Percentiles rank a stretch among this genome's conserved stretches.
Evolutionary conservation across 768 basidiomycete species (phyloP).

Genomic region (Mycena venus): DNA sequence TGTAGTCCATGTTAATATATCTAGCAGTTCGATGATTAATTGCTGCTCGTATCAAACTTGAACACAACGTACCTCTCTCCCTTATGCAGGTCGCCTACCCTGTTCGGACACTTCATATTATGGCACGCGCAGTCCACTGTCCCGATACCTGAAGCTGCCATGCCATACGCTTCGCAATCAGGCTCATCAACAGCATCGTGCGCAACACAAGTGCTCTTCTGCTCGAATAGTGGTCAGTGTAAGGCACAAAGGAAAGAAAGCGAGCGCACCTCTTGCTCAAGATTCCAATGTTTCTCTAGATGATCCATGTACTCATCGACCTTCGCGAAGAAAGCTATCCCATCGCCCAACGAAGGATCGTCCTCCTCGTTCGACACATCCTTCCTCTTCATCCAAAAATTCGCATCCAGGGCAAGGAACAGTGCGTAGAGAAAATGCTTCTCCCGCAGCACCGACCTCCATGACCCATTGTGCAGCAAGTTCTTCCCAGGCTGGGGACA

Average conservation of each 20-base stretch:
- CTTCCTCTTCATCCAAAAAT: constrained; percentile 3
- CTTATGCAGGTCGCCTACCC: constrained; percentile 27
- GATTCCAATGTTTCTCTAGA: neutral
- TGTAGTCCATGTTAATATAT: constrained; percentile 17
- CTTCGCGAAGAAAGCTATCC: neutral
- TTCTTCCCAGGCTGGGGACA: constrained; percentile 18
- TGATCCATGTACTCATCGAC: constrained; percentile 9
- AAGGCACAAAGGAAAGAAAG: too few relatives aligned
- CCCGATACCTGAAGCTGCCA: constrained; percentile 26
- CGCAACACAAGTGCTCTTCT: constrained; percentile 14
- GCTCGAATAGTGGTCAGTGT: neutral
- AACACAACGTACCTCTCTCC: constrained; percentile 26
- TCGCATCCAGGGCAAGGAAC: neutral
- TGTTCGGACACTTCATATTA: constrained; percentile 26
- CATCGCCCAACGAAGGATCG: neutral
- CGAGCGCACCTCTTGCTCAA: constrained; percentile 6
- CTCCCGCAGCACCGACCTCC: neutral
- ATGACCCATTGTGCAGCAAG: neutral
- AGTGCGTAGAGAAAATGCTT: neutral
- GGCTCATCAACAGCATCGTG: neutral
- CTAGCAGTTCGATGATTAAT: neutral
- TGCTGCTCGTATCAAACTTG: too few relatives aligned
- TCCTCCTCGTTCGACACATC: neutral
- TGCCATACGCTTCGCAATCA: neutral
- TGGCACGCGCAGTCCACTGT: constrained; percentile 26